A percentile compares a stretch with the other conserved stretches of the same genome.
phyloP scores from a whole-genome alignment of 2,329 filamentous ascomycete species.

The Pyricularia pennisetigena region DNA sequence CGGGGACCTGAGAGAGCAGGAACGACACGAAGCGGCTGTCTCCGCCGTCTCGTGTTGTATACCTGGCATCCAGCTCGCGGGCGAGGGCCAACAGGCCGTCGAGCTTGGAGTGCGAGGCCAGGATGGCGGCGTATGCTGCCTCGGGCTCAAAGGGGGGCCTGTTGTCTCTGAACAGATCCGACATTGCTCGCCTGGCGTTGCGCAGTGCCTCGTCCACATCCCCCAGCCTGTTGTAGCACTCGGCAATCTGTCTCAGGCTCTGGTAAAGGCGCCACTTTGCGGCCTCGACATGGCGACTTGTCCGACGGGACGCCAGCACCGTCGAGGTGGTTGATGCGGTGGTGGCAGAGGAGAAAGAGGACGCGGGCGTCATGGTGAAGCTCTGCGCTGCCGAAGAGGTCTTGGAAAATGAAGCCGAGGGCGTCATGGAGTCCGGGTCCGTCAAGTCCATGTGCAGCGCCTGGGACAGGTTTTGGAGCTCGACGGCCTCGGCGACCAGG shows the following conservation, averaged over 20 bases:
- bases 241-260: slow-evolving; percentile 1
- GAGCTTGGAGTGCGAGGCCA: slow-evolving; percentile 1
- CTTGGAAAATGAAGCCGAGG: not conserved
- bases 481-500: slow-evolving; percentile 2
- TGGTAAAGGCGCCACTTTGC: slow-evolving; percentile 4
- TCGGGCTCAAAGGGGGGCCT: slow-evolving; percentile 2
- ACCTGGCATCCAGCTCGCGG: not conserved
- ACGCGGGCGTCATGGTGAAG: not conserved
- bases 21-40: slow-evolving; percentile 2
- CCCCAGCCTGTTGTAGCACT: slow-evolving; percentile 2
- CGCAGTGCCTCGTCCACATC: not conserved
- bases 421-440: not conserved
- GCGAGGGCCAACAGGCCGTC: not conserved
- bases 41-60: not conserved
- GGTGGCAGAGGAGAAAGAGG: not conserved
- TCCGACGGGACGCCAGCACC: not conserved
- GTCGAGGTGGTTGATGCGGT: not conserved
- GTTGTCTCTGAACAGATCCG: not conserved
- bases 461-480: slow-evolving; percentile 1
- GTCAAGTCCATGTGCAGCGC: not conserved
- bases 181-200: not conserved
- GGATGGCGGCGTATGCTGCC: slow-evolving; percentile 2
- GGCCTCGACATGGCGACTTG: not conserved
- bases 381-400: not conserved
- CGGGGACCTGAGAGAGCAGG: slow-evolving; percentile 2